phyloP scores from a whole-genome alignment of 495 filamentous ascomycete genomes.

The Acidomyces sp. region DNA sequence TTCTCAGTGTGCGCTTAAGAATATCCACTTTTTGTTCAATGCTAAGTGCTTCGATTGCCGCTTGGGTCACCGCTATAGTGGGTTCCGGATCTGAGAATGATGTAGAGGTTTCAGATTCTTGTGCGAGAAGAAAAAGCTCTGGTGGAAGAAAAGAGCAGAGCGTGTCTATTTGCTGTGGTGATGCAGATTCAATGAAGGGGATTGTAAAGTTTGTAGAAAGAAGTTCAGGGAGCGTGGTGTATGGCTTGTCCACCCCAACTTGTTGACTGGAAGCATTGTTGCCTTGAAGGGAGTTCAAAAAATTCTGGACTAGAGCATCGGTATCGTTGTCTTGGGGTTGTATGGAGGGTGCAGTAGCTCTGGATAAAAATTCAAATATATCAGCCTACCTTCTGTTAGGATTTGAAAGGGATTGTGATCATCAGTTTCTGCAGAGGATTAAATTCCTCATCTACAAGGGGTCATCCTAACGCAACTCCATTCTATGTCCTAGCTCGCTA shows the following conservation, averaged over 20 bases:
- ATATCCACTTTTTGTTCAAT: conserved; percentile 68
- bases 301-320: conserved; percentile 63
- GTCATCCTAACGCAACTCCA: no score
- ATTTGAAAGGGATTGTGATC: no score
- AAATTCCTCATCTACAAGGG: no score
- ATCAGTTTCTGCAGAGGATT: no score
- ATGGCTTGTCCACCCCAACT: conserved; percentile 46
- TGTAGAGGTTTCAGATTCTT: conserved; percentile 42
- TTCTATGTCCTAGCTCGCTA: no score
- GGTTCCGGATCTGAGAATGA: conserved; percentile 44
- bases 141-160: conserved; percentile 67
- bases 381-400: conserved; percentile 19
- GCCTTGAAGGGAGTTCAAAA: conserved; percentile 61
- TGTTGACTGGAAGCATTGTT: conserved; percentile 28
- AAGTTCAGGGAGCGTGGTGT: conserved; percentile 78
- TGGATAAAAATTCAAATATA: not conserved
- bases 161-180: conserved; percentile 51
- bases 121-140: conserved; percentile 54
- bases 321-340: conserved; percentile 41
- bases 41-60: conserved; percentile 61
- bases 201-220: conserved; percentile 64
- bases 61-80: conserved; percentile 49
- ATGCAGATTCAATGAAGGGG: conserved; percentile 55
- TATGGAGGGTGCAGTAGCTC: not conserved
- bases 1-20: conserved; percentile 68